phyloP scores from a whole-genome alignment of 2,329 filamentous ascomycete genomes.

The Colletotrichum eremochloae region DNA sequence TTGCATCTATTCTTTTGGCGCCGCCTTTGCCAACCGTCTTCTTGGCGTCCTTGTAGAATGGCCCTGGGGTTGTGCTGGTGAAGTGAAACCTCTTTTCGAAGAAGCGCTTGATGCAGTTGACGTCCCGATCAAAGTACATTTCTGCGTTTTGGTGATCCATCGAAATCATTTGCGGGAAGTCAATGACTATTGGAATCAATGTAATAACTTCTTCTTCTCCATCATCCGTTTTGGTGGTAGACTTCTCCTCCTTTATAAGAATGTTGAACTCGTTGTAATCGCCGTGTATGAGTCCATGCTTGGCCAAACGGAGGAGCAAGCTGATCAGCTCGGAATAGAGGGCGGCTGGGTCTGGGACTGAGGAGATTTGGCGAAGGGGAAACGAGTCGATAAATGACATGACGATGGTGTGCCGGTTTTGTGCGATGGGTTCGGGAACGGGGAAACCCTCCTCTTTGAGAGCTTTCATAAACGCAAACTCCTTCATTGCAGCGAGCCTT shows the following conservation, averaged over 20 bases:
- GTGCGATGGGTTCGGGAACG: constrained; percentile 87
- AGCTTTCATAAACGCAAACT: constrained; percentile 94
- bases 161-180: constrained; percentile 98
- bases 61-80: constrained; percentile 82
- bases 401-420: constrained; percentile 94
- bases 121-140: constrained; percentile 97
- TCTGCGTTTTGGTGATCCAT: constrained; percentile 94
- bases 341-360: constrained; percentile 84
- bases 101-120: constrained; percentile 94
- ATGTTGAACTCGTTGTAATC: constrained; percentile 99
- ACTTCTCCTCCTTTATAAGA: constrained; percentile 82
- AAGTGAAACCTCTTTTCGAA: constrained; percentile 93
- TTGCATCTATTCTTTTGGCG: constrained; percentile 81
- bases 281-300: constrained; percentile 92
- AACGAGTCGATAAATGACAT: constrained; percentile 96
- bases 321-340: constrained; percentile 93
- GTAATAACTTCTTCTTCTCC: constrained; percentile 61
- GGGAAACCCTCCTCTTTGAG: constrained; percentile 87
- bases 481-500: constrained; percentile 90
- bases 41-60: constrained; percentile 86
- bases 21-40: constrained; percentile 78
- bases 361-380: constrained; percentile 88
- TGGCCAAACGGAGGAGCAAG: constrained; percentile 86
- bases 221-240: constrained; percentile 51
- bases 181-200: constrained; percentile 88